These are phyloP conservation scores for Gossypium raimondii DNA, from an alignment of 345 rosid species.

Conservation along the genomic window DNA sequence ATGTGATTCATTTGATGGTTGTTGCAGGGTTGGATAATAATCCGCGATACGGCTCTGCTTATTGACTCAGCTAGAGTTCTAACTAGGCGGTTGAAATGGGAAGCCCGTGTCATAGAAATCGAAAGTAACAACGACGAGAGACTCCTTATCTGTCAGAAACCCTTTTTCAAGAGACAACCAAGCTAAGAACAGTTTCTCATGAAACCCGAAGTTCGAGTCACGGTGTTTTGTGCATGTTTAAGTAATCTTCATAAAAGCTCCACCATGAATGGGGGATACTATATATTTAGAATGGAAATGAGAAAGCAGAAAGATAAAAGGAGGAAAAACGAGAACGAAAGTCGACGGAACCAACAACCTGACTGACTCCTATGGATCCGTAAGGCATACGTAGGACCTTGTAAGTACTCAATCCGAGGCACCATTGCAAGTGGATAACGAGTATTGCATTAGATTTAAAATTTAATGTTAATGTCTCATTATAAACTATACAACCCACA, in stretches of 20 bases:
- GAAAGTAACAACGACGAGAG: slow-evolving; percentile 83
- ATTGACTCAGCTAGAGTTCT: slow-evolving; percentile 74
- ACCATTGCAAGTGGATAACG: slow-evolving; percentile 16
- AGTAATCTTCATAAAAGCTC: slow-evolving; percentile 28
- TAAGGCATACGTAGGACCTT: slow-evolving; percentile 45
- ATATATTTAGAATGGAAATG: slow-evolving; percentile 35
- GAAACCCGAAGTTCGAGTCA: slow-evolving; percentile 13
- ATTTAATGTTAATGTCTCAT: slow-evolving; percentile 25
- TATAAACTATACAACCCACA: slow-evolving; percentile 29
- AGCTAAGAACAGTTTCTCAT: slow-evolving; percentile 26
- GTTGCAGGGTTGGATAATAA: slow-evolving; percentile 90
- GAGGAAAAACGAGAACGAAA: slow-evolving; percentile 15
- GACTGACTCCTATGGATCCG: slow-evolving; percentile 41
- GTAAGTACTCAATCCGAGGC: slow-evolving; percentile 38
- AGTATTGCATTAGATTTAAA: slow-evolving; percentile 29
- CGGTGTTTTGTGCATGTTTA: slow-evolving; percentile 22
- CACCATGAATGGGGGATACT: slow-evolving; percentile 16
- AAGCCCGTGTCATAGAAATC: slow-evolving; percentile 73
- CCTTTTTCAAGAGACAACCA: slow-evolving; percentile 64
- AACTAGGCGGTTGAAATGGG: slow-evolving; percentile 78
- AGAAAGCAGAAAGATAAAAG: slow-evolving; percentile 34
- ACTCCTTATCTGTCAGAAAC: slow-evolving; percentile 93
- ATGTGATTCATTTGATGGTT: slow-evolving; percentile 6
- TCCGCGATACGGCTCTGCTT: slow-evolving; percentile 64
- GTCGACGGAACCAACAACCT: slow-evolving; percentile 27